Evolutionary conservation across 345 rosid genomes (phyloP), one percentile per base, ranked within the genome.

Genomic region (Rhodamnia argentea): DNA sequence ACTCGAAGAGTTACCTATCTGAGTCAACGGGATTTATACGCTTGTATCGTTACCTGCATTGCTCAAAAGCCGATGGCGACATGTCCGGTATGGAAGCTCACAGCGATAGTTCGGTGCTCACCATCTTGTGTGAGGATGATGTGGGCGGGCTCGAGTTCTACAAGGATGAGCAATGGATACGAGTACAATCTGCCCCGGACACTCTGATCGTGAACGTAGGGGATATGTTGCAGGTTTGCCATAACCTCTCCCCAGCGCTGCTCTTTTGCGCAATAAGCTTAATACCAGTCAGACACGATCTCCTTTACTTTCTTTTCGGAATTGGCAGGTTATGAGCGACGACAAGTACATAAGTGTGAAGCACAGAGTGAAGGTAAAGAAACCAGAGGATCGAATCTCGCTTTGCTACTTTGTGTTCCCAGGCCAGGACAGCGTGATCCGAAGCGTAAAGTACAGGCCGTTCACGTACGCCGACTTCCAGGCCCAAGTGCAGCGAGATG

Each of bases 381-480:
- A 87, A 85, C 20, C 86, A 3, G 76, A 84, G 60, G 96, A 97
- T 58, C 87, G 99, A 87, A 84, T 90, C 53, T 97, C 99, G 5
- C 85, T 95, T 9, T 93, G 99, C 86, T 96, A 96, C 86, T 97
- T 95, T 27, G 96, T 95, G 83, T 97, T 94, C 86, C 98, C 98
- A 14, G 86, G 74, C 2, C 92, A 92, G 57, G 96, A 86, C 24
- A 26, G 85, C 50, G 93, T 93, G 84, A 92, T 97, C 22, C 89
- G 85, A 24, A 93, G 94, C 88, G 89, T 96, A 5, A 94, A 92
- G 16, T 95, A 95, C 87, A 94, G 85, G 90, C 93, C 97, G 50
- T 94, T 96, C 86, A 92, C 96, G 78, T 95, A 95, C 88, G 15
- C 84, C 3, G 93, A 95, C 37, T 97, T 94, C 89, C 96, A 87